Evolutionary conservation across 1,139 yeast species (phyloP), one percentile per base, ranked within the genome.

Genomic region (Hyphopichia burtonii): DNA sequence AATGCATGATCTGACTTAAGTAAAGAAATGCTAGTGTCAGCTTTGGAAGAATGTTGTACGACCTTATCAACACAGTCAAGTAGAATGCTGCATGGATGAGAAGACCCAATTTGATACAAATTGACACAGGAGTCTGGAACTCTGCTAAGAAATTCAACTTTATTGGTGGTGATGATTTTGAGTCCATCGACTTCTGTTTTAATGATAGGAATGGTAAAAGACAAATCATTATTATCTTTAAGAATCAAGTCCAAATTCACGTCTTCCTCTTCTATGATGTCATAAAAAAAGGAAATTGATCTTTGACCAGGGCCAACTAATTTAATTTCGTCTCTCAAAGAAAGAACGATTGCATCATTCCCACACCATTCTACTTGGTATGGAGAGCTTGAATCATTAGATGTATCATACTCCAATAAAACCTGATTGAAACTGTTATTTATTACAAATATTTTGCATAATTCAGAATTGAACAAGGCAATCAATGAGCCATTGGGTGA

Each of bases 41-140:
- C 96, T 54, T 86, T 84, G 0, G 97, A 89, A 0, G 95, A 79
- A 52, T 85, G 83, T 34, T 70, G 67, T 9, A 80, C 75, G 15
- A 89, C 66, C 48, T 87, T 82, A 41, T 88, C 93, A 31, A 89
- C 76, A 16, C 96, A 86, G 61, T 91, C 97, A 4, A 88, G 63
- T 34, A 93, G 65, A 31, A 91, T 84, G 8, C 96, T 88, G 23
- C 95, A 78, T 0, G 97, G 87, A 18, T 87, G 78, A 0, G 89
- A 76, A 0, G 96, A 86, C 0, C 98, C 99, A 38, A 90, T 79
- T 54, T 78, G 81, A 59, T 89, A 90, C 18, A 89, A 74, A 34
- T 81, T 80, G 8, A 78, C 75, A 0, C 85, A 78, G 1, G 71
- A 63, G 2, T 67, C 68, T 0, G 82, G 76, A 0, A 94, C 96